Conservation (phyloP, 2,329 filamentous ascomycete genomes). For the Trematosphaeria pertusa region DNA sequence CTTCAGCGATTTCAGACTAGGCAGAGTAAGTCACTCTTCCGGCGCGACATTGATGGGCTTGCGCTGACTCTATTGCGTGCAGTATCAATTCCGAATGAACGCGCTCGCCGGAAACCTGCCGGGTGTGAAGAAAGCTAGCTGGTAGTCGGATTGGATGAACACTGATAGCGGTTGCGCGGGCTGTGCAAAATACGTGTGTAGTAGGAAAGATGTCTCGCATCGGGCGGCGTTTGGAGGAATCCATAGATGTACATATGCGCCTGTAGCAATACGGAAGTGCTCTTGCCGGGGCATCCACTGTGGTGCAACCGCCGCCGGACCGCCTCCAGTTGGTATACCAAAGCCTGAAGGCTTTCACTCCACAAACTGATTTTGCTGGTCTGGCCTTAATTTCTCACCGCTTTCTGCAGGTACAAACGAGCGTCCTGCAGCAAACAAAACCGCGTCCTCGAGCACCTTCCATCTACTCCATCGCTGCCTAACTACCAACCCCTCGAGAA, state of each 20-base stretch:
- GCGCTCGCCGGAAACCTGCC: constrained; percentile 85
- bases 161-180: constrained; percentile 23
- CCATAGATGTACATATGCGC: constrained; percentile 16
- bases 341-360: no score
- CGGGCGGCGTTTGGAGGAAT: constrained; percentile 41
- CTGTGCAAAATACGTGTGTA: constrained; percentile 30
- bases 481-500: no score
- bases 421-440: constrained; percentile 3
- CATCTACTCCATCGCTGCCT: not conserved
- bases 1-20: constrained; percentile 91
- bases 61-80: no score
- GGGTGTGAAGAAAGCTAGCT: constrained; percentile 94
- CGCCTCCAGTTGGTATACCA: no score
- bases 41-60: no score
- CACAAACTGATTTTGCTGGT: no score
- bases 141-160: constrained; percentile 64
- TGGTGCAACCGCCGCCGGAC: no score
- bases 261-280: constrained; percentile 16
- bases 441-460: constrained; percentile 9
- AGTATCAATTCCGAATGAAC: constrained; percentile 94
- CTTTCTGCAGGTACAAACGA: constrained; percentile 18
- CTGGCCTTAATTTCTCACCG: constrained; percentile 22
- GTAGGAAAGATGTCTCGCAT: constrained; percentile 30
- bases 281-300: no score
- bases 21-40: constrained; percentile 76